phyloP scores from a whole-genome alignment of 2,329 filamentous ascomycete genomes.

The Botrytis paeoniae region DNA sequence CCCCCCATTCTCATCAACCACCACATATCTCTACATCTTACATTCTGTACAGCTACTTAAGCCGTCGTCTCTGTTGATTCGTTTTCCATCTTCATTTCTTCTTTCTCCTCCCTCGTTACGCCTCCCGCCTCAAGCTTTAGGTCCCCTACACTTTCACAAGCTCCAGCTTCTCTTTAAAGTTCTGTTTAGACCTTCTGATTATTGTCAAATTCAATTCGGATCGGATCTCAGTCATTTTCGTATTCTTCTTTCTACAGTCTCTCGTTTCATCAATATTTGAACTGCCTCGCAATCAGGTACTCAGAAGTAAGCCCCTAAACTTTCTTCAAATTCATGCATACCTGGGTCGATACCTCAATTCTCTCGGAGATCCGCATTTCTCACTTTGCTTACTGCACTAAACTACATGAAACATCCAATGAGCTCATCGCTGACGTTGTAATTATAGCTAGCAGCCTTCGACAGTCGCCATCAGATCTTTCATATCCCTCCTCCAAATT shows the following conservation, averaged over 20 bases:
- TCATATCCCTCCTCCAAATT: background rate
- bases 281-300: background rate
- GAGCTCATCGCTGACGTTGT: slow-evolving; percentile 17
- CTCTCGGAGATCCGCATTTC: background rate
- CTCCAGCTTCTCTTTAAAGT: background rate
- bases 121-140: background rate
- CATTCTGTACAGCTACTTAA: background rate
- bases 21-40: background rate
- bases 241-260: slow-evolving; percentile 2
- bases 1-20: background rate
- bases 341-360: background rate
- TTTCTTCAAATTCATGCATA: background rate
- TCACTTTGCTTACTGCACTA: background rate
- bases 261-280: background rate
- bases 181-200: background rate
- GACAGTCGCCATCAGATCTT: background rate
- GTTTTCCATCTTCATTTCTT: background rate
- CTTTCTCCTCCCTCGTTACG: background rate
- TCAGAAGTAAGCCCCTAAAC: slow-evolving; percentile 11
- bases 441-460: background rate
- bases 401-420: slow-evolving; percentile 7
- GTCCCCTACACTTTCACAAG: background rate
- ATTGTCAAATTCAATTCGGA: background rate
- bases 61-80: background rate
- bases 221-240: background rate